These are phyloP conservation scores for Pyrus betulifolia DNA, from an alignment of 306 rosid species.

Conservation along the genomic window DNA sequence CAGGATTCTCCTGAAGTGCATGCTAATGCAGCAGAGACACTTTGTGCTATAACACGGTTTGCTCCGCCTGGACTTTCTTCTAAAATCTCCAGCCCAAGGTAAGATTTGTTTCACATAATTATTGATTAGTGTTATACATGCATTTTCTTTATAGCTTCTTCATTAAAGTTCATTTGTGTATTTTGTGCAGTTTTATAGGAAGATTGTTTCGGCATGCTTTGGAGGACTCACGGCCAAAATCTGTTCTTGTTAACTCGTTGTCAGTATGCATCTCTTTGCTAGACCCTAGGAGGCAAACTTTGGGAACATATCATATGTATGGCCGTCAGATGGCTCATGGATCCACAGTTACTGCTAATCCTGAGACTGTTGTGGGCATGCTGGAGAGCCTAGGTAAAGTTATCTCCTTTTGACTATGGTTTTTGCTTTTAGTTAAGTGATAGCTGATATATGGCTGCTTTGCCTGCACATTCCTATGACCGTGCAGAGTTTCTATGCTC, in stretches of 20 bases:
- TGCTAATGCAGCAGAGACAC: slow-evolving; percentile 92
- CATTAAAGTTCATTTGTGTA: slow-evolving; percentile 8
- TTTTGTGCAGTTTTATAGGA: slow-evolving; percentile 69
- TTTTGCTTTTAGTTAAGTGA: neutral
- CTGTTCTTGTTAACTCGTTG: slow-evolving; percentile 85
- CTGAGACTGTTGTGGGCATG: slow-evolving; percentile 97
- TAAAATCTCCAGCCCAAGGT: slow-evolving; percentile 88
- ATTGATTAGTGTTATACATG: neutral
- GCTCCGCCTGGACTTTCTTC: slow-evolving; percentile 89
- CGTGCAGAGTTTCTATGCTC: neutral
- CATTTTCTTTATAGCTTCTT: slow-evolving; percentile 3
- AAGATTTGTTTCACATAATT: neutral
- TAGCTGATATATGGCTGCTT: neutral
- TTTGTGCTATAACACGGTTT: slow-evolving; percentile 86
- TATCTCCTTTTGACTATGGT: neutral
- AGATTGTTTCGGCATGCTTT: slow-evolving; percentile 83
- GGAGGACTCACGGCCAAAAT: slow-evolving; percentile 87
- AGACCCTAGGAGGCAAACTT: slow-evolving; percentile 72
- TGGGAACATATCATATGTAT: slow-evolving; percentile 61
- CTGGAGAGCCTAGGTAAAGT: slow-evolving; percentile 76
- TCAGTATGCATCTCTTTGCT: slow-evolving; percentile 92
- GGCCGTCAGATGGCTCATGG: slow-evolving; percentile 65
- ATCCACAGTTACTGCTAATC: slow-evolving; percentile 58
- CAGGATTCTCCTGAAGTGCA: slow-evolving; percentile 97
- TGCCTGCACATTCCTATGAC: neutral